These are phyloP conservation scores for Ambrosia trifida DNA, from an alignment of 129 eudicot species.

Conservation along the genomic window DNA sequence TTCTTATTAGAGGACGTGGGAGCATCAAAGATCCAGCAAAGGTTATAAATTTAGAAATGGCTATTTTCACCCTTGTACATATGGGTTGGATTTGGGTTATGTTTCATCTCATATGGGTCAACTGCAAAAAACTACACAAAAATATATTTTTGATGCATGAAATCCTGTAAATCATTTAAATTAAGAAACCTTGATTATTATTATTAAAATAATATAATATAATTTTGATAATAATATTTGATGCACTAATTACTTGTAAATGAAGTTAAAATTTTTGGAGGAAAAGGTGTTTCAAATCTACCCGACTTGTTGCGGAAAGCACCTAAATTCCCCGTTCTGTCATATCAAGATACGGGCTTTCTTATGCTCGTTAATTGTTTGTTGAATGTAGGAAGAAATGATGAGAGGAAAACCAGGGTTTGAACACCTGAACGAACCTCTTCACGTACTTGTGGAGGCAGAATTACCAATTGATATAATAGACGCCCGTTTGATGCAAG, in stretches of 20 bases:
- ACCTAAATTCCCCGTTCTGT: neutral
- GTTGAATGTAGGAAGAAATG: slow-evolving; percentile 71
- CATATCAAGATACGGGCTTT: neutral
- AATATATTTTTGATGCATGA: neutral
- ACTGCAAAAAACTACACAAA: neutral
- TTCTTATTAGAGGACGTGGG: slow-evolving; percentile 96
- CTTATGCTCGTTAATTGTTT: slow-evolving; percentile 1
- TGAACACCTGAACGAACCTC: slow-evolving; percentile 97
- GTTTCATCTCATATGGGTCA: neutral
- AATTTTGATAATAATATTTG: neutral
- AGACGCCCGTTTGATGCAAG: slow-evolving; percentile 94
- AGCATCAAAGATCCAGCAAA: slow-evolving; percentile 97
- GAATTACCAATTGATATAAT: slow-evolving; percentile 91
- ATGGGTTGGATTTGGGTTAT: slow-evolving; percentile 7
- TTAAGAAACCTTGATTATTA: neutral
- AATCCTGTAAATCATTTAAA: neutral
- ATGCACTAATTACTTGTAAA: neutral
- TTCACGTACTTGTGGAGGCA: slow-evolving; percentile 92
- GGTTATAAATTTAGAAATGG: slow-evolving; percentile 42
- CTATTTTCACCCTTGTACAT: neutral
- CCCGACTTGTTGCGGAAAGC: neutral
- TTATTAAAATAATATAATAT: neutral
- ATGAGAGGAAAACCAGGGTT: slow-evolving; percentile 98
- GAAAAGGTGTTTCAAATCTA: neutral
- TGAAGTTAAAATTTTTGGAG: neutral